phyloP scores from a whole-genome alignment of 2,329 filamentous ascomycete species.

The Fusarium sublunatum region DNA sequence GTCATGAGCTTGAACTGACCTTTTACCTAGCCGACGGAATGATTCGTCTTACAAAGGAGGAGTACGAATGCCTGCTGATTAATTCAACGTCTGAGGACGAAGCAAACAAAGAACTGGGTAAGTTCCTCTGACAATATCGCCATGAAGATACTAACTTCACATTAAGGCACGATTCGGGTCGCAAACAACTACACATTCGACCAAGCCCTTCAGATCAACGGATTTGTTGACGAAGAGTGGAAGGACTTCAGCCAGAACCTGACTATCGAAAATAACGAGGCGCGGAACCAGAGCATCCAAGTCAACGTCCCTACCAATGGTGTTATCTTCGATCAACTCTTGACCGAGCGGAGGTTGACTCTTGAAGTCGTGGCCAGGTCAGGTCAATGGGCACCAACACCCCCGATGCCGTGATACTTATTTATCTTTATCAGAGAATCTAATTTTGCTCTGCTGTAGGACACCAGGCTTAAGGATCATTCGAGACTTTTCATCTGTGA shows the following conservation, averaged over 20 bases:
- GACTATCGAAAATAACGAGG: slow-evolving; percentile 2
- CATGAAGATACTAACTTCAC: background rate
- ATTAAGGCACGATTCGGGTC: background rate
- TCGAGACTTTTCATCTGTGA: no score
- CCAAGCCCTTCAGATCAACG: slow-evolving; percentile 6
- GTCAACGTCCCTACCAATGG: slow-evolving; percentile 1
- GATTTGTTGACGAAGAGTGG: background rate
- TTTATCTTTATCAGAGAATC: no score
- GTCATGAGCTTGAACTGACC: background rate
- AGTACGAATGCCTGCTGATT: slow-evolving; percentile 5
- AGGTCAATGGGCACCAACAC: background rate
- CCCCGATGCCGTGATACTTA: background rate
- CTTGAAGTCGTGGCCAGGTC: background rate
- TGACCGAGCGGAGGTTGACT: background rate
- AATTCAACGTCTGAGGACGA: background rate
- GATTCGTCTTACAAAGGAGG: slow-evolving; percentile 8
- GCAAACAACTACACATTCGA: slow-evolving; percentile 3
- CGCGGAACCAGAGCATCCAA: slow-evolving; percentile 7
- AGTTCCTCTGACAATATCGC: background rate
- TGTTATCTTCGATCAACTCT: background rate
- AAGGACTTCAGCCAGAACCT: background rate
- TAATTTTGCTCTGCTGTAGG: no score
- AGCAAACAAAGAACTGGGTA: background rate
- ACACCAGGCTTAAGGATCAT: no score
- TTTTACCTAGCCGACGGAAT: background rate